phyloP scores from a whole-genome alignment of 2,329 filamentous ascomycete species.

The Aureobasidium sp. region DNA sequence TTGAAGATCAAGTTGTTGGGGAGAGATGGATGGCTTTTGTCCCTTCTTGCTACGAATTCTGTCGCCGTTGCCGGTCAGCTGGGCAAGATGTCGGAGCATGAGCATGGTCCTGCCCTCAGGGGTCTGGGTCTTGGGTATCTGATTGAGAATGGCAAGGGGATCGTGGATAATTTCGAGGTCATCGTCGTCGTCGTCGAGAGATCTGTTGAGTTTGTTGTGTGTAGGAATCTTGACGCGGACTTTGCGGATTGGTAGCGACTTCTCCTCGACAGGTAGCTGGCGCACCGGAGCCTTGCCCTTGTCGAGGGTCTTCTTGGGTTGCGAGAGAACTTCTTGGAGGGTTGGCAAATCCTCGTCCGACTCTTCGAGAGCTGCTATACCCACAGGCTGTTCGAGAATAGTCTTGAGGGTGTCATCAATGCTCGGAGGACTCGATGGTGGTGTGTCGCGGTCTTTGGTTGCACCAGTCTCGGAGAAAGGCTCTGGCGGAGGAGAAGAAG shows the following conservation, averaged over 20 bases:
- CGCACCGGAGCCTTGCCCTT: slow-evolving; percentile 14
- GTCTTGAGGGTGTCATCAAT: slow-evolving; percentile 4
- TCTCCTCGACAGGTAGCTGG: neutral
- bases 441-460: slow-evolving; percentile 27
- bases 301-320: slow-evolving; percentile 18
- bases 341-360: slow-evolving; percentile 31
- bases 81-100: slow-evolving; percentile 25
- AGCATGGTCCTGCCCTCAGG: slow-evolving; percentile 25
- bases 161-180: slow-evolving; percentile 55
- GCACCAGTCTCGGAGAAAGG: slow-evolving; percentile 56
- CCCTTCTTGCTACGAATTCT: slow-evolving; percentile 51
- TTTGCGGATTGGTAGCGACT: neutral
- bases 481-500: slow-evolving; percentile 21
- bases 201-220: neutral
- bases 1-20: slow-evolving; percentile 57
- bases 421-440: slow-evolving; percentile 37
- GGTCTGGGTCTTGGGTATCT: slow-evolving; percentile 24
- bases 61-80: slow-evolving; percentile 23
- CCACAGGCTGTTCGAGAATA: neutral
- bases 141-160: slow-evolving; percentile 25
- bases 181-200: slow-evolving; percentile 34
- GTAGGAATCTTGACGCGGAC: slow-evolving; percentile 7
- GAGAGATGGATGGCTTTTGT: slow-evolving; percentile 52
- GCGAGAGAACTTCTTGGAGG: slow-evolving; percentile 26
- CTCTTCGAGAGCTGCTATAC: slow-evolving; percentile 15